Evolutionary conservation across 768 basidiomycete species (phyloP).

Genomic region (Psilocybe cyanescens): DNA sequence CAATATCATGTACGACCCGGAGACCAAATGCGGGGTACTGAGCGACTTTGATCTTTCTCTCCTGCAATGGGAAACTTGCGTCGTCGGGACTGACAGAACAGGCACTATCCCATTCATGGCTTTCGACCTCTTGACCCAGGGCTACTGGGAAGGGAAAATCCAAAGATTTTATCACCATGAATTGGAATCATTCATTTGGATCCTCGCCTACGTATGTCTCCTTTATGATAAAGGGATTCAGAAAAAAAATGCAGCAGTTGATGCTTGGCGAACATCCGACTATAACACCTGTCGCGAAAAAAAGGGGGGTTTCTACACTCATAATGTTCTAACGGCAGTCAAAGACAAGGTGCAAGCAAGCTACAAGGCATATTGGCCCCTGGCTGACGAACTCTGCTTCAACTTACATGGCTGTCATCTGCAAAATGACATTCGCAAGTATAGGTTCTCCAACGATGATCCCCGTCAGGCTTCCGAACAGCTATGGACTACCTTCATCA

Average conservation of each 20-base stretch:
- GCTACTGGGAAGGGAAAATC: conserved; percentile 5
- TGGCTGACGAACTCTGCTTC: neutral
- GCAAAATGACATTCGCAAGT: too few relatives aligned
- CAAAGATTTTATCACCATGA: conserved; percentile 2
- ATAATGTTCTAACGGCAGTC: neutral
- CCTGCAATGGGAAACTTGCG: neutral
- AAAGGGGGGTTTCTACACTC: neutral
- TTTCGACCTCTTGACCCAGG: neutral
- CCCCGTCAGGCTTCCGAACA: too few relatives aligned
- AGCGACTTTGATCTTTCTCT: conserved; percentile 1
- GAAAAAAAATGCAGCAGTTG: neutral
- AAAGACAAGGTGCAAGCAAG: neutral
- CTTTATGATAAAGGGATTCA: neutral
- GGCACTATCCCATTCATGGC: conserved; percentile 10
- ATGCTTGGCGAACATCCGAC: conserved; percentile 3
- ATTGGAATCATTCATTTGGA: conserved; percentile 11
- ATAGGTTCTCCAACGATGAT: too few relatives aligned
- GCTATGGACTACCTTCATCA: too few relatives aligned
- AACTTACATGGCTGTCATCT: too few relatives aligned
- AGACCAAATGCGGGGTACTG: neutral
- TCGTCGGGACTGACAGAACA: neutral
- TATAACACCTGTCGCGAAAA: neutral
- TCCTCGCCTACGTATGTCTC: conserved; percentile 2
- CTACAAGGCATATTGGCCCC: neutral
- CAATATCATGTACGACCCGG: conserved; percentile 6